Evolutionary conservation across 2,329 filamentous ascomycete species (phyloP).

Genomic region (Mycogone perniciosa): DNA sequence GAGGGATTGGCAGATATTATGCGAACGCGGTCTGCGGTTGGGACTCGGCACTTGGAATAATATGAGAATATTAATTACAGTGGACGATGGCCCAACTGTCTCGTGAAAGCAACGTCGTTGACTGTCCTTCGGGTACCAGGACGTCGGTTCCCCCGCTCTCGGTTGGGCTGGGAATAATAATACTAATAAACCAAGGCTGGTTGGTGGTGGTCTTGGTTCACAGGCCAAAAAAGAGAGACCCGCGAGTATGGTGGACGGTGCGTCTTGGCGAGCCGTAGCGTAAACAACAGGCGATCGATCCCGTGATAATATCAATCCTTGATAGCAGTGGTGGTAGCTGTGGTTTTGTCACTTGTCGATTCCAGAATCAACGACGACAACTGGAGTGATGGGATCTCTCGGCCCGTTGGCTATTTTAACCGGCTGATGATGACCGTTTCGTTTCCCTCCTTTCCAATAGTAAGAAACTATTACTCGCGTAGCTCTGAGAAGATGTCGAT

Average conservation of each 20-base stretch:
- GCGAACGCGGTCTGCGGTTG: background rate
- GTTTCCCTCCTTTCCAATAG: no score
- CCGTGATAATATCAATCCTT: conserved; percentile 6
- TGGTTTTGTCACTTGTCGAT: background rate
- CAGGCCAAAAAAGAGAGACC: background rate
- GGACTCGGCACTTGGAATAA: conserved; percentile 2
- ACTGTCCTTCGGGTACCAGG: conserved; percentile 3
- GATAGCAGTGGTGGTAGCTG: no score
- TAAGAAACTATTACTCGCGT: background rate
- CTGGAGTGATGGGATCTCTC: background rate
- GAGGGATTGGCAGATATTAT: conserved; percentile 1
- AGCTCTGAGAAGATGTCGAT: background rate
- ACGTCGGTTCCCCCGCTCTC: conserved; percentile 8
- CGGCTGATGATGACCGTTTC: no score
- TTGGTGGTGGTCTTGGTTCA: conserved; percentile 4
- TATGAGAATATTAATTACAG: conserved; percentile 1
- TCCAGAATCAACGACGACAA: conserved; percentile 7
- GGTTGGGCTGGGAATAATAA: background rate
- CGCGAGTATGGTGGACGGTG: conserved; percentile 3
- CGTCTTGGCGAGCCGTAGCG: conserved; percentile 11
- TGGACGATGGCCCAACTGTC: conserved; percentile 1
- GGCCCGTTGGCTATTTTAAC: no score
- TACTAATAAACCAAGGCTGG: background rate
- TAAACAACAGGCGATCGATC: background rate
- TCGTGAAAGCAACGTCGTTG: conserved; percentile 1